These are phyloP conservation scores for Candida anglica DNA, from an alignment of 805 yeast genomes.

Conservation along the genomic window DNA sequence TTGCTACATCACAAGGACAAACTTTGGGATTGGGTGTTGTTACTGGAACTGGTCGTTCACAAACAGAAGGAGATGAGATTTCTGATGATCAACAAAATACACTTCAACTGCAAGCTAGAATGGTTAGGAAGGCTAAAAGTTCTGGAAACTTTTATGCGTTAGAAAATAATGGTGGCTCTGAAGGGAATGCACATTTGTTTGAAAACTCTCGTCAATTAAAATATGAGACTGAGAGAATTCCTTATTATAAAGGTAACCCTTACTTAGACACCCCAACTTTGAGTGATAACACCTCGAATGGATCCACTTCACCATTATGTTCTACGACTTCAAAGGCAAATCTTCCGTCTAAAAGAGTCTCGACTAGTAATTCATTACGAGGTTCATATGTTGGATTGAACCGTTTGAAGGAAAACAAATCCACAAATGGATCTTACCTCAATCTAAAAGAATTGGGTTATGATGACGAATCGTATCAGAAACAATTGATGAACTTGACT, in stretches of 20 bases:
- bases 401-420: constrained; percentile 30
- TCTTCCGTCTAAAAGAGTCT: constrained; percentile 23
- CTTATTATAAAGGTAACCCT: constrained; percentile 19
- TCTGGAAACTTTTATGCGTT: constrained; percentile 24
- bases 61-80: background rate
- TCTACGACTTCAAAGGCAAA: constrained; percentile 1
- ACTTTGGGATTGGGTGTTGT: background rate
- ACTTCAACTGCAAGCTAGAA: background rate
- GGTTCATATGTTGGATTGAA: constrained; percentile 37
- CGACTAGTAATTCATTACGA: constrained; percentile 22
- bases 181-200: background rate
- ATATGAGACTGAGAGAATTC: constrained; percentile 18
- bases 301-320: background rate
- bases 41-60: background rate
- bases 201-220: constrained; percentile 8
- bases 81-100: background rate
- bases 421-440: constrained; percentile 13
- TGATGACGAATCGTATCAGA: constrained; percentile 10
- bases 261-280: constrained; percentile 14
- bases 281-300: background rate
- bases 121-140: constrained; percentile 29
- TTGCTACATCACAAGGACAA: no score
- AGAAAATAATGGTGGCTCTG: no score
- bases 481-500: constrained; percentile 10
- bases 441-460: constrained; percentile 14